Base-by-base conservation (phyloP, 345 rosid species). In the Gossypium raimondii region DNA sequence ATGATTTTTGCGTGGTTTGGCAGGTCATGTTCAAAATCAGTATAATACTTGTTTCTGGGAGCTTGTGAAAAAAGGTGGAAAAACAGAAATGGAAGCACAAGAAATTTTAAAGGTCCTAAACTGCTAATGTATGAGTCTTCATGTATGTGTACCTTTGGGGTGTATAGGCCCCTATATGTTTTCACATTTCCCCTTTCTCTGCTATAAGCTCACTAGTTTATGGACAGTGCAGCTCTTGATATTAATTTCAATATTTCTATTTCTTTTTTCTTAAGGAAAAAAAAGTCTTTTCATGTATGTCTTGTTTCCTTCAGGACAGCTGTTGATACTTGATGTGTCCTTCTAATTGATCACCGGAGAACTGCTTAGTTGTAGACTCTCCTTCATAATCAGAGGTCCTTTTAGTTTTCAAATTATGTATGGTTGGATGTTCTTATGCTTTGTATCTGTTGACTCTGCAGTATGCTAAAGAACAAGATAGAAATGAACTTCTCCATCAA, bases 401-500 rank as follows among this genome's bases (percentile, higher is more conserved):
- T 64, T 41, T 18, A 29, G 50, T 20, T 41, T 41, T 64, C 50
- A 64, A 10, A 12, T 64, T 9, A 41, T 10, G 51, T 4, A 4
- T n/a, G 51, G 27, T 65, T 43, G 69, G 27, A 41, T 11, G 9
- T 62, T 62, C 67, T 64, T 41, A 64, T 10, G 25, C 14, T 22
- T 68, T 78, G n/a, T 53, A n/a, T 29, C 29, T 75, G 58, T 69
- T 24, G 64, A 73, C 72, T 79, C 16, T 85, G 79, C 85, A 94
- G 98, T 89, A 81, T 63, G 79, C 93, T 76, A 86, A 85, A 73
- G 93, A 92, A 68, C 93, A 91, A 83, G 93, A 88, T 76, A 89
- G 80, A 82, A 88, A 94, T 81, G 98, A 94, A 79, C 84, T 94
- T 71, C 97, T 94, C 60, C 89, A 81, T 83, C 95, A 83, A 79